Conservation (phyloP, 2,329 filamentous ascomycete genomes). For the Aspergillus sp. region DNA sequence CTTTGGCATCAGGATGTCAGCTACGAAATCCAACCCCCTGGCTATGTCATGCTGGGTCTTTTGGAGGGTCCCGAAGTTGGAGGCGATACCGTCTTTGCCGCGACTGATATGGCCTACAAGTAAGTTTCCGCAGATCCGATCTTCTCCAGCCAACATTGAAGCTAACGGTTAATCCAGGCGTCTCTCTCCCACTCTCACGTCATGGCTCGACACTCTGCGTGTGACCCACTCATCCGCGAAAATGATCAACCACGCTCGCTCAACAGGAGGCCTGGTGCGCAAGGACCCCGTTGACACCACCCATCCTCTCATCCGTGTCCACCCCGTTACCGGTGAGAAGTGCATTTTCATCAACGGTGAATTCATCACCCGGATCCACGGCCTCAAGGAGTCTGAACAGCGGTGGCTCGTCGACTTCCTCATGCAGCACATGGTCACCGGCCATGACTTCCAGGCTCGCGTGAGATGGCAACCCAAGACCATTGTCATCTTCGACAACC, state of each 20-base stretch:
- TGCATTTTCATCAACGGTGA: conserved; percentile 51
- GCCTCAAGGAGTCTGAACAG: conserved; percentile 49
- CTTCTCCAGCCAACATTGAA: not conserved
- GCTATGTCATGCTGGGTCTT: conserved; percentile 50
- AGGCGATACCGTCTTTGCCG: conserved; percentile 49
- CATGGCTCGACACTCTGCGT: conserved; percentile 32
- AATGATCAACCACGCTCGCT: conserved; percentile 44
- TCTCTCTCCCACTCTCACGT: conserved; percentile 54
- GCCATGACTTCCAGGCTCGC: conserved; percentile 50
- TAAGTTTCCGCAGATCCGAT: conserved; percentile 19
- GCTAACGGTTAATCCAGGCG: conserved; percentile 19
- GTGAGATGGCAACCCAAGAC: conserved; percentile 51
- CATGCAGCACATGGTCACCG: conserved; percentile 47
- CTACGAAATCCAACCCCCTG: conserved; percentile 49
- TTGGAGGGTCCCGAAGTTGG: conserved; percentile 52
- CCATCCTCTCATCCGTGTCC: conserved; percentile 48
- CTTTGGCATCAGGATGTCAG: conserved; percentile 52
- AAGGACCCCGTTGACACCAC: conserved; percentile 46
- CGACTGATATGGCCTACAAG: conserved; percentile 47
- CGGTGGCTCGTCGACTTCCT: conserved; percentile 49
- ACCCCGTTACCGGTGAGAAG: conserved; percentile 51
- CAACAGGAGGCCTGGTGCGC: conserved; percentile 45
- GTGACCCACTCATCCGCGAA: conserved; percentile 45
- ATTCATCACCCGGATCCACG: conserved; percentile 49
- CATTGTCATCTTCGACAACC: conserved; percentile 53